Evolutionary conservation across 169 alveolate species (phyloP).

Genomic region (Besnoitia besnoiti): DNA sequence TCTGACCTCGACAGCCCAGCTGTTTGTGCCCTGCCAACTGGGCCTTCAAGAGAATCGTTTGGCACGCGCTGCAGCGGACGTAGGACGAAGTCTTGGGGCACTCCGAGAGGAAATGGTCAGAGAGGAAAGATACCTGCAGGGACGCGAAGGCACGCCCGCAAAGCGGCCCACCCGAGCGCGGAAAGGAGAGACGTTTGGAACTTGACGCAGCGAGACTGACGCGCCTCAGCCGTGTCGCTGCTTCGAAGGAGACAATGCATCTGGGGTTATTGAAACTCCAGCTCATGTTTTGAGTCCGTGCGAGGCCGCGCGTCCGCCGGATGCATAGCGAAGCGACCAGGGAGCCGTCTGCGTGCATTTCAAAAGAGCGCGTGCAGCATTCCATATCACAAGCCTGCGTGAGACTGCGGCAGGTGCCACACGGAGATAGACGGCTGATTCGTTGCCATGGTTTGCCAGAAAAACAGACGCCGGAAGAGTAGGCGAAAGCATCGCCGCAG

Average conservation of each 20-base stretch:
- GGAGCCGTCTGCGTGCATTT: too few species aligned
- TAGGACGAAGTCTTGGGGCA: not conserved
- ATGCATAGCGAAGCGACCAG: too few species aligned
- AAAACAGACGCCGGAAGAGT: not conserved
- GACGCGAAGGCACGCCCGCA: not conserved
- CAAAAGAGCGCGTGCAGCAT: too few species aligned
- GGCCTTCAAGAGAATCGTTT: not conserved
- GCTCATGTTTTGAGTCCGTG: too few species aligned
- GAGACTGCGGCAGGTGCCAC: too few species aligned
- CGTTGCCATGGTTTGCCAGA: not conserved
- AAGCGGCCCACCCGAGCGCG: not conserved
- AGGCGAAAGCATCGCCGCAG: not conserved
- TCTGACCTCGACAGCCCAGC: not conserved
- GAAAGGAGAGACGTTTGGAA: not conserved
- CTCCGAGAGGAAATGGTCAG: not conserved
- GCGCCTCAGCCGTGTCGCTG: too few species aligned
- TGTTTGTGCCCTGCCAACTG: not conserved
- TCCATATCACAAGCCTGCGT: too few species aligned
- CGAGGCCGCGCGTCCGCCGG: too few species aligned
- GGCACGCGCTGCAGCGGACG: slow-evolving; percentile 6
- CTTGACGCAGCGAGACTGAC: too few species aligned
- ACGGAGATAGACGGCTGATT: too few species aligned
- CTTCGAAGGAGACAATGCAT: too few species aligned
- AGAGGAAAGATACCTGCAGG: not conserved
- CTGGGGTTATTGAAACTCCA: too few species aligned